Base-by-base conservation (phyloP, 2,329 filamentous ascomycete genomes). In the Aspergillus sp. region DNA sequence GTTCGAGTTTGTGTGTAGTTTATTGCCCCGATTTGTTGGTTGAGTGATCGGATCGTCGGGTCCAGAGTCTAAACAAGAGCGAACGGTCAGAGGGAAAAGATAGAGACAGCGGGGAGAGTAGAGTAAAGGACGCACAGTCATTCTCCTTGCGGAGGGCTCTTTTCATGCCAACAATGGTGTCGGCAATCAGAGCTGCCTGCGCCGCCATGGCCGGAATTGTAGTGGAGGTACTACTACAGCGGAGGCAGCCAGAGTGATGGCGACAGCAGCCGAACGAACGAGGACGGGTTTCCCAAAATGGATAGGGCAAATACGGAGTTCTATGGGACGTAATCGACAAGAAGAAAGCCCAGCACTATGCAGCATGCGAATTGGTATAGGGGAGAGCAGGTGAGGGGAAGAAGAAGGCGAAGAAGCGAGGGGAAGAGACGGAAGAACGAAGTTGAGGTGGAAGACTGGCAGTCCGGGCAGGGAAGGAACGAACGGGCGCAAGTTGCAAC, bases 11-110 rank as follows among this genome's bases (percentile, higher is more conserved):
- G 80, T 80, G 71, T 83, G 83, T 66, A 88, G 78, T 73, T 87
- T 88, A 71, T 88, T 86, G 59, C 84, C 84, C 69, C 84, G 81
- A 70, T 87, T 87, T 55, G 83, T 84, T 55, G 82, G 81, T 59
- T 81, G 78, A 25, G 78, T 78, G 65, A 86, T 83, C 48, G 79
- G 75, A 53, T 85, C 82, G 66, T 87, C 85, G 38, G 82, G 74
- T 23, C 70, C 76, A 17, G 70, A 68, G 64, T 75, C 77, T 78
- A 59, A 56, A 55, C 51, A 51, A 52, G 56, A 60, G 48, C 32
- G 28, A 60, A 64, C 49, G 39, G 59, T 67, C 57, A 67, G 59
- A 58, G 57, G 23, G 6, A 53, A 58, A 7, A 17, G 43, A 36
- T 30, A n/a, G 54, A 25, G 3, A 30, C 39, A 57, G 5, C 56